phyloP scores from a whole-genome alignment of 768 basidiomycete species.

The Obba rivulosa region DNA sequence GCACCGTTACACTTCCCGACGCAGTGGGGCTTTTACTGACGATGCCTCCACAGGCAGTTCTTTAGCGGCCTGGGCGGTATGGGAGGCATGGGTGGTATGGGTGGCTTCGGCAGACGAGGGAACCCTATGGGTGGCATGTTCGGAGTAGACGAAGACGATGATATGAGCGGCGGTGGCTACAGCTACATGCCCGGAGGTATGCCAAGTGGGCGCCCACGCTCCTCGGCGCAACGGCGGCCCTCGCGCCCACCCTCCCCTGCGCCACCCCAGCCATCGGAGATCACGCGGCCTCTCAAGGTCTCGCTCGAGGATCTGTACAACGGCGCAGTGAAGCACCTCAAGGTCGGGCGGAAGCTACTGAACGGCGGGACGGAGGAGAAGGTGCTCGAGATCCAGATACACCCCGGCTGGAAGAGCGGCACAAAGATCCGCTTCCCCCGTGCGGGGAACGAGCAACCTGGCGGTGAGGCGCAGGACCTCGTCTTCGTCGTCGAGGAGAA shows the following conservation, averaged over 20 bases:
- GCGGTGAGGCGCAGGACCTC: conserved; percentile 78
- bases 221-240: conserved; percentile 22
- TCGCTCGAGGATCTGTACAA: conserved; percentile 82
- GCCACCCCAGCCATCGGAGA: conserved; percentile 55
- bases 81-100: conserved; percentile 23
- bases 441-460: conserved; percentile 73
- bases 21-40: background rate
- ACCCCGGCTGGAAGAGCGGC: conserved; percentile 94
- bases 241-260: conserved; percentile 25
- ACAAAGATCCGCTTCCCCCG: conserved; percentile 90
- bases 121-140: conserved; percentile 20
- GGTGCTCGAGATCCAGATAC: conserved; percentile 72
- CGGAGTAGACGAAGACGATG: conserved; percentile 34
- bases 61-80: conserved; percentile 38
- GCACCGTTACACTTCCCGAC: conserved; percentile 24
- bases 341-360: conserved; percentile 71
- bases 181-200: conserved; percentile 47
- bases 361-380: conserved; percentile 79
- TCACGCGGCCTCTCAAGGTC: conserved; percentile 78
- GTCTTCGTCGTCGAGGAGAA: conserved; percentile 98
- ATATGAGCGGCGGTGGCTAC: conserved; percentile 43
- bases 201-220: conserved; percentile 29
- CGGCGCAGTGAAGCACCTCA: conserved; percentile 84
- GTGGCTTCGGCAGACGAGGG: conserved; percentile 8
- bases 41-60: conserved; percentile 42